Conservation (phyloP, 2,329 filamentous ascomycete genomes). For the Stemphylium beticola region DNA sequence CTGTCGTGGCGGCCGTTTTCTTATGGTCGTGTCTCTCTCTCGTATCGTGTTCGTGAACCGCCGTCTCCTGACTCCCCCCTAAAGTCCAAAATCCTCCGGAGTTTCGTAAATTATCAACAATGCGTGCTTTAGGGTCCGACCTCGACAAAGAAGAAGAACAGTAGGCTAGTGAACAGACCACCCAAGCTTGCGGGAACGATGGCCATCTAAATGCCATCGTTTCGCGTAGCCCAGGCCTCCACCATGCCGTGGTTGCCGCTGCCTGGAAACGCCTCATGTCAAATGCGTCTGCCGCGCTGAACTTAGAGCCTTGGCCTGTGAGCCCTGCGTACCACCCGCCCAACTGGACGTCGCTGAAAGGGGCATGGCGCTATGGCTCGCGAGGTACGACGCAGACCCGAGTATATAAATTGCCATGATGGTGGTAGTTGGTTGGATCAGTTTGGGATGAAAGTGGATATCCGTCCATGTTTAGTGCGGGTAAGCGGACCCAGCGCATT, state of each 20-base stretch:
- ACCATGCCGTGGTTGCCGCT: not conserved
- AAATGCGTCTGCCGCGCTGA: slow-evolving; percentile 6
- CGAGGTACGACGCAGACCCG: not conserved
- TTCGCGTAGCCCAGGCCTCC: not conserved
- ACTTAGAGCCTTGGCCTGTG: slow-evolving; percentile 7
- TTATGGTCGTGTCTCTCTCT: not conserved
- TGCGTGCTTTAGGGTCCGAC: not conserved
- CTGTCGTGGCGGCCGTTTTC: not conserved
- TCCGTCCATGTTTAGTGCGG: not conserved
- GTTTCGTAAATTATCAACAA: not conserved
- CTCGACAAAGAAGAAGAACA: not conserved
- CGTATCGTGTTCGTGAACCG: not conserved
- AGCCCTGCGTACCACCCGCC: not conserved
- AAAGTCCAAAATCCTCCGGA: not conserved
- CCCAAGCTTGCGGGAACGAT: not conserved
- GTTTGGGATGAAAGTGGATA: not conserved
- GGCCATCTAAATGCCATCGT: slow-evolving; percentile 2
- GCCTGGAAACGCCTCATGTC: slow-evolving; percentile 1
- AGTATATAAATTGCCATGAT: not conserved
- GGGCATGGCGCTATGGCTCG: not conserved
- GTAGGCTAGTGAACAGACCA: not conserved
- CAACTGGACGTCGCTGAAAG: not conserved
- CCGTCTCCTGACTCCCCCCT: not conserved
- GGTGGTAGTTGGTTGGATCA: not conserved
- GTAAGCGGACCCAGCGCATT: slow-evolving; percentile 5